Conservation (phyloP, 176 grass and related monocot species). For the Themeda triandra region DNA sequence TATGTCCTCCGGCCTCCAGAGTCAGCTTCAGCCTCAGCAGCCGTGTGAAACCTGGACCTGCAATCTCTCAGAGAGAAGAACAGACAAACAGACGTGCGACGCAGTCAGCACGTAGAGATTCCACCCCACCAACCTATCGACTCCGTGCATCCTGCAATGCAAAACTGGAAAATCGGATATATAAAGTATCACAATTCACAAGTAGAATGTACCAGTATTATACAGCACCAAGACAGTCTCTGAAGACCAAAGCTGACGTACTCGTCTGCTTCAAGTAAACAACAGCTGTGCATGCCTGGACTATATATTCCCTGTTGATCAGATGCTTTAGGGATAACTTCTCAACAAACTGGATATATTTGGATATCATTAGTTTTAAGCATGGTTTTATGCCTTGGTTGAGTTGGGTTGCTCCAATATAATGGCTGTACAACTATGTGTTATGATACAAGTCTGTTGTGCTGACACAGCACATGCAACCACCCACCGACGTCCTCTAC, state of each 20-base stretch:
- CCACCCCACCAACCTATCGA: not conserved
- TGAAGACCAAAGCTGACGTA: not conserved
- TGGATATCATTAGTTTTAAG: constrained; percentile 25
- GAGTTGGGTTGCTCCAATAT: constrained; percentile 18
- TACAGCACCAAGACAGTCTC: constrained; percentile 2
- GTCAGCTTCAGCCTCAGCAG: constrained; percentile 10
- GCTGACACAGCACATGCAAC: constrained; percentile 28
- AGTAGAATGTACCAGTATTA: constrained; percentile 4
- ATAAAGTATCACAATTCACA: not conserved
- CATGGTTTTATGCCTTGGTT: not conserved
- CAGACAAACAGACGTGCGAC: constrained; percentile 40
- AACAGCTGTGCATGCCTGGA: constrained; percentile 32
- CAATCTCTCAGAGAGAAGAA: not conserved
- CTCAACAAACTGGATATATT: not conserved
- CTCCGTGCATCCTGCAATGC: constrained; percentile 31
- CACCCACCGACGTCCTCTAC: not conserved
- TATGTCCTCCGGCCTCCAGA: not conserved
- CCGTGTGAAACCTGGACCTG: constrained; percentile 4
- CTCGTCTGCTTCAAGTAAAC: constrained; percentile 10
- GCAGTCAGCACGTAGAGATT: constrained; percentile 32
- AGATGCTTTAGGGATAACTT: not conserved
- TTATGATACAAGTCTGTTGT: constrained; percentile 7
- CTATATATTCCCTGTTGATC: constrained; percentile 31
- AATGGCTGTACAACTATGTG: constrained; percentile 20
- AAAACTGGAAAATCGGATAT: not conserved